phyloP scores from a whole-genome alignment of 1,139 yeast species.

The Taphrina communis region DNA sequence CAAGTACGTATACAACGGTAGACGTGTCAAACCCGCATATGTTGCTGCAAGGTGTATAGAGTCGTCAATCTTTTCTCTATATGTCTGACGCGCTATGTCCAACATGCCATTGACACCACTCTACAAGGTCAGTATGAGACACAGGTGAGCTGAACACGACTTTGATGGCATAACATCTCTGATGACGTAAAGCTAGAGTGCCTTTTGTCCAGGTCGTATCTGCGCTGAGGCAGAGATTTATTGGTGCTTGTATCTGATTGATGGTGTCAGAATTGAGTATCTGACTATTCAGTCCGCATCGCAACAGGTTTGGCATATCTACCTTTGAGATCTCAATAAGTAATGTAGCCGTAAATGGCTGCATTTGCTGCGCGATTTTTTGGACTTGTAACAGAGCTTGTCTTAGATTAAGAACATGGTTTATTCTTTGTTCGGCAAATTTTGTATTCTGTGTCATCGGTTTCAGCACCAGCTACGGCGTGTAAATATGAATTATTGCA shows the following conservation, averaged over 20 bases:
- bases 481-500: background rate
- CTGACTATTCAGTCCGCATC: background rate
- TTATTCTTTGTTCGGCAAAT: slow-evolving; percentile 53
- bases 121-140: slow-evolving; percentile 44
- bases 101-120: slow-evolving; percentile 57
- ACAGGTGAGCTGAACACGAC: background rate
- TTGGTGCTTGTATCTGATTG: slow-evolving; percentile 49
- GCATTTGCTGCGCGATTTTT: background rate
- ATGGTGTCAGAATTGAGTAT: slow-evolving; percentile 44
- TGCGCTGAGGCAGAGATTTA: slow-evolving; percentile 52
- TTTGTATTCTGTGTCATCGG: slow-evolving; percentile 48
- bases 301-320: background rate
- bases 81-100: slow-evolving; percentile 57
- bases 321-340: background rate
- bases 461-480: slow-evolving; percentile 47
- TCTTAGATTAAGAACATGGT: slow-evolving; percentile 54
- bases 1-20: too few relatives aligned
- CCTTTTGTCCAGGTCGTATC: slow-evolving; percentile 57
- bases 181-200: slow-evolving; percentile 56
- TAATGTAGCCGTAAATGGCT: background rate
- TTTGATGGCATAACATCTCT: slow-evolving; percentile 56
- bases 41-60: slow-evolving; percentile 48
- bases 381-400: slow-evolving; percentile 47
- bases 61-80: slow-evolving; percentile 54
- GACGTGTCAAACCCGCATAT: slow-evolving; percentile 13